Conservation (phyloP, 1,284 basidiomycete genomes). For the Cutaneotrichosporon dermatis region DNA sequence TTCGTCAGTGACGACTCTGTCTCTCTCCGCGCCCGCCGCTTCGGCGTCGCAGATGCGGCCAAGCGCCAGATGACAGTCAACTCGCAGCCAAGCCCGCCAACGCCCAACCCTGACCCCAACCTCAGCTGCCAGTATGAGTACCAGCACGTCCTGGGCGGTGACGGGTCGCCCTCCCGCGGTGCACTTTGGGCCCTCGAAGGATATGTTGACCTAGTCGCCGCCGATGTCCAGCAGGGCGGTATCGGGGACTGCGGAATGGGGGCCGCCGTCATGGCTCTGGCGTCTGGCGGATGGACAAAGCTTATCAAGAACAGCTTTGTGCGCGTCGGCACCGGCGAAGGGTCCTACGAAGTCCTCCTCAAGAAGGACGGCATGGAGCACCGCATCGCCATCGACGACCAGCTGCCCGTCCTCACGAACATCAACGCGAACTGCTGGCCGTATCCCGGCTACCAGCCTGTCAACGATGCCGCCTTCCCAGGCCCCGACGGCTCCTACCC, state of each 20-base stretch:
- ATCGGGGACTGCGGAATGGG: slow-evolving; percentile 28
- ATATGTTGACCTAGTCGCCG: slow-evolving; percentile 22
- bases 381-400: slow-evolving; percentile 20
- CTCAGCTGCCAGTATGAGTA: slow-evolving; percentile 14
- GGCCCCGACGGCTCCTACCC: slow-evolving; percentile 11
- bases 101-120: not conserved
- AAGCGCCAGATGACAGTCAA: not conserved
- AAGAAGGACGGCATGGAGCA: slow-evolving; percentile 16
- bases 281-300: slow-evolving; percentile 12
- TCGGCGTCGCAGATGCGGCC: not conserved
- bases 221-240: slow-evolving; percentile 19
- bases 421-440: slow-evolving; percentile 15
- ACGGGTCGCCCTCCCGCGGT: slow-evolving; percentile 10
- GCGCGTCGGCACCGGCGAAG: not conserved
- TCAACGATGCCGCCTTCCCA: slow-evolving; percentile 15
- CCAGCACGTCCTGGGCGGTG: slow-evolving; percentile 20
- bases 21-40: too few relatives aligned
- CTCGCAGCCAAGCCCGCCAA: not conserved
- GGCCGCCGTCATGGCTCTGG: slow-evolving; percentile 17
- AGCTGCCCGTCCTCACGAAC: slow-evolving; percentile 15
- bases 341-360: slow-evolving; percentile 6
- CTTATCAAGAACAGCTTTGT: slow-evolving; percentile 14
- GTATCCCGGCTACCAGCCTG: slow-evolving; percentile 22
- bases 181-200: slow-evolving; percentile 24
- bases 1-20: not conserved